These are phyloP conservation scores for Dactylellina sp. DNA, from an alignment of 2,329 filamentous ascomycete genomes.

Conservation along the genomic window DNA sequence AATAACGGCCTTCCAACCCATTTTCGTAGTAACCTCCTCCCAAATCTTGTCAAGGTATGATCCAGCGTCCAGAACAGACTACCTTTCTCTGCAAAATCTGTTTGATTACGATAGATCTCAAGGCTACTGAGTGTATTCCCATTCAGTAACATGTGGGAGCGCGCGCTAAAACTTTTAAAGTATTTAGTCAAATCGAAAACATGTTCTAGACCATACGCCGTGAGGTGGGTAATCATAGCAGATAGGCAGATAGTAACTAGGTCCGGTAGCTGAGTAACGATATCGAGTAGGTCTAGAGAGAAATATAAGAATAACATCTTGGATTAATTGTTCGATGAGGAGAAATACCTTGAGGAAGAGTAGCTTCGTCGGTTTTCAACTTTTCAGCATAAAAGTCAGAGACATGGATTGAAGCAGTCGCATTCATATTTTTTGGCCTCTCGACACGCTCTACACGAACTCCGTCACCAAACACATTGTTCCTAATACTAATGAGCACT, in stretches of 20 bases:
- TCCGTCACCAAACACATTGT: slow-evolving; percentile 90
- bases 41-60: slow-evolving; percentile 89
- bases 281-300: slow-evolving; percentile 77
- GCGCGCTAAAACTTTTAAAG: slow-evolving; percentile 92
- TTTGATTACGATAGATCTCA: slow-evolving; percentile 95
- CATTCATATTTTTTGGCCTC: slow-evolving; percentile 82
- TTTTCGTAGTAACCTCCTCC: slow-evolving; percentile 86
- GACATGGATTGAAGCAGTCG: slow-evolving; percentile 87
- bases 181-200: slow-evolving; percentile 97
- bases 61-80: slow-evolving; percentile 96
- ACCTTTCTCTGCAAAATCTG: slow-evolving; percentile 83
- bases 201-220: slow-evolving; percentile 91
- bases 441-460: slow-evolving; percentile 84
- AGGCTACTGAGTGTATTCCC: slow-evolving; percentile 93
- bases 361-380: slow-evolving; percentile 74
- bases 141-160: slow-evolving; percentile 95
- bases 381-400: slow-evolving; percentile 92
- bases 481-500: slow-evolving; percentile 64
- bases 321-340: neutral
- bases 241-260: slow-evolving; percentile 91
- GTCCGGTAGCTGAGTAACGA: slow-evolving; percentile 85
- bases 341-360: slow-evolving; percentile 61
- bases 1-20: slow-evolving; percentile 94
- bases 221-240: slow-evolving; percentile 93
- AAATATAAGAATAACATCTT: neutral